Evolutionary conservation across 495 filamentous ascomycete genomes (phyloP), one percentile per base, ranked within the genome.

Genomic region (Penicillium paradoxum): DNA sequence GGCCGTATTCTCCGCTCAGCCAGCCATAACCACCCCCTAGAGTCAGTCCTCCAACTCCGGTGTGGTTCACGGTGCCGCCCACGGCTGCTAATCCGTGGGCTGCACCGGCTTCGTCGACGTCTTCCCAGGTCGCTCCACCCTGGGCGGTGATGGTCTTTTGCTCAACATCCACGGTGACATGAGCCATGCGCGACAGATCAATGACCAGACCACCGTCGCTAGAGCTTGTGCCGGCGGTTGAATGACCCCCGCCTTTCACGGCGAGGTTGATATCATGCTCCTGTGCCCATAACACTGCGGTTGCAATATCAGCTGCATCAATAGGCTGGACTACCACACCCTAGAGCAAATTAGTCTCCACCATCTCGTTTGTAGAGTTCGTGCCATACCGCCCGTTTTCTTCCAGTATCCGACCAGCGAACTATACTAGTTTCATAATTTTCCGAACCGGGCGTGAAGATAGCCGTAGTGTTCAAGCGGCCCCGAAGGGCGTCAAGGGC

Each of bases 31-130:
- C 81, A 0, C 81, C 81, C 5, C 81, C 80, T 2, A 85, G 66
- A 0, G 79, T 82, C 22, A 83, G 59, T 5, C 83, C 82, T 2
- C 80, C 80, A 19, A 84, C 73, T 24, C 83, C 81, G 19, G 77
- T 81, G 50, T 81, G 73, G 55, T 81, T 81, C 15, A 83, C 79
- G 0, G 80, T 83, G 6, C 82, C 82, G 4, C 80, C 82, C 4
- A 84, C 81, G 10, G 73, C 75, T 9, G 79, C 81, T 14, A 84
- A 64, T 1, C 73, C 76, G 50, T 78, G 64, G 37, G 71, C 58
- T 13, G 62, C 73, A 14, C 75, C 74, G 0, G 70, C 76, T 14
- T 66, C 65, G 53, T 85, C 80, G 42, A 86, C 78, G 47, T 83
- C 78, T 33, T 67, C 66, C 81, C 79, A 84, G 6, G 73, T 65